Evolutionary conservation across 2,329 filamentous ascomycete species (phyloP).

Genomic region (Colletotrichum horii): DNA sequence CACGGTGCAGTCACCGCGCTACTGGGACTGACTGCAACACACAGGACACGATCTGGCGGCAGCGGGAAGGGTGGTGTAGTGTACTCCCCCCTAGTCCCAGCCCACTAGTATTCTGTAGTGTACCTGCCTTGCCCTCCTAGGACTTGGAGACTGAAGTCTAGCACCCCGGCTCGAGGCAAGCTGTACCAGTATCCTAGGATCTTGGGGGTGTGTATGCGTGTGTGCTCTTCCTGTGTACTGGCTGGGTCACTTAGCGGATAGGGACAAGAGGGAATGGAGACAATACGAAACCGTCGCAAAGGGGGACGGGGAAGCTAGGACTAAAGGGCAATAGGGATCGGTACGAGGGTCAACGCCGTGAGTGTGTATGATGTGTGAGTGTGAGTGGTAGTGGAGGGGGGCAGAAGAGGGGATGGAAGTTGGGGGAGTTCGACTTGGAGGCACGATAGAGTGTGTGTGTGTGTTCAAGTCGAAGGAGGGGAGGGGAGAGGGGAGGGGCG

Average conservation of each 20-base stretch:
- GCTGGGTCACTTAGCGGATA: background rate
- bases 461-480: background rate
- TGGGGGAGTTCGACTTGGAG: background rate
- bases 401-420: background rate
- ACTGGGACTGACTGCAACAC: conserved; percentile 2
- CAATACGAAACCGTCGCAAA: conserved; percentile 23
- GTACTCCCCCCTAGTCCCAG: background rate
- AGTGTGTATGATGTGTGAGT: background rate
- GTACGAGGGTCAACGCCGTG: background rate
- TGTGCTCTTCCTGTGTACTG: background rate
- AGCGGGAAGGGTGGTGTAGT: conserved; percentile 8
- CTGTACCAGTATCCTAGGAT: background rate
- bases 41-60: conserved; percentile 13
- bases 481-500: background rate
- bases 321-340: conserved; percentile 11
- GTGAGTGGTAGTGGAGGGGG: background rate
- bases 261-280: conserved; percentile 16
- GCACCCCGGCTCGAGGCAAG: background rate
- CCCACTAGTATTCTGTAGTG: background rate
- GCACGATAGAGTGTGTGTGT: background rate
- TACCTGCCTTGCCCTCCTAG: background rate
- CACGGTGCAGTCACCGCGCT: conserved; percentile 18
- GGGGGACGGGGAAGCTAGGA: conserved; percentile 17
- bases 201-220: background rate
- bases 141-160: background rate